Evolutionary conservation across 2,329 filamentous ascomycete genomes (phyloP).

Genomic region (Fusarium lyarnte): DNA sequence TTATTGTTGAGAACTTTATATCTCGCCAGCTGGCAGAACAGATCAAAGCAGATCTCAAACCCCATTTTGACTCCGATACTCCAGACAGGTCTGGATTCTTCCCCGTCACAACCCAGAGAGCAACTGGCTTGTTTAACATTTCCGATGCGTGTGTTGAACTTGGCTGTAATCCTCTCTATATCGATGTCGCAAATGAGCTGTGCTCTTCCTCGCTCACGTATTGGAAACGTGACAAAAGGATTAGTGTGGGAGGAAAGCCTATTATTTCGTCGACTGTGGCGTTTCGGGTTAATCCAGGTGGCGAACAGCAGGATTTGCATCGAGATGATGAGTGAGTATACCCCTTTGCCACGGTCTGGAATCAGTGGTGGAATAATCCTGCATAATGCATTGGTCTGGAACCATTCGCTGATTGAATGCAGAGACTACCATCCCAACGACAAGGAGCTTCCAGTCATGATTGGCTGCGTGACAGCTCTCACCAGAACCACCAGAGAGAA

Average conservation of each 20-base stretch:
- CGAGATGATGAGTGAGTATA: slow-evolving; percentile 31
- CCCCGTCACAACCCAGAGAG: slow-evolving; percentile 51
- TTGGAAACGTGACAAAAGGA: slow-evolving; percentile 1
- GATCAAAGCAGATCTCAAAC: slow-evolving; percentile 51
- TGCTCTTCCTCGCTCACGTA: slow-evolving; percentile 2
- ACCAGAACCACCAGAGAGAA: slow-evolving; percentile 54
- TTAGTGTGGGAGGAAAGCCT: slow-evolving; percentile 46
- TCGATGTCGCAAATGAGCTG: slow-evolving; percentile 12
- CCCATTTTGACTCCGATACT: slow-evolving; percentile 49
- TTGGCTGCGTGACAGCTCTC: slow-evolving; percentile 42
- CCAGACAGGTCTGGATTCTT: slow-evolving; percentile 53
- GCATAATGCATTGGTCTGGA: neutral
- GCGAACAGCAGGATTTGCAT: slow-evolving; percentile 51
- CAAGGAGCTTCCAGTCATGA: slow-evolving; percentile 15
- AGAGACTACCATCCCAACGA: slow-evolving; percentile 21
- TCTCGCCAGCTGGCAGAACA: slow-evolving; percentile 45
- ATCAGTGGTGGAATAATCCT: neutral
- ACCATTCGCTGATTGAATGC: accelerated
- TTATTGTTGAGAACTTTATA: slow-evolving; percentile 51
- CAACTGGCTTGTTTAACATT: slow-evolving; percentile 50
- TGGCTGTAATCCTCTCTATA: slow-evolving; percentile 41
- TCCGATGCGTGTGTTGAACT: slow-evolving; percentile 53
- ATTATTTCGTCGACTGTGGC: slow-evolving; percentile 50
- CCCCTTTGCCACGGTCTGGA: neutral
- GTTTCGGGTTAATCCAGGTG: slow-evolving; percentile 53